Percentiles rank a stretch among this genome's conserved stretches.
phyloP scores from a whole-genome alignment of 208 protist species.

The Leishmania arabica region DNA sequence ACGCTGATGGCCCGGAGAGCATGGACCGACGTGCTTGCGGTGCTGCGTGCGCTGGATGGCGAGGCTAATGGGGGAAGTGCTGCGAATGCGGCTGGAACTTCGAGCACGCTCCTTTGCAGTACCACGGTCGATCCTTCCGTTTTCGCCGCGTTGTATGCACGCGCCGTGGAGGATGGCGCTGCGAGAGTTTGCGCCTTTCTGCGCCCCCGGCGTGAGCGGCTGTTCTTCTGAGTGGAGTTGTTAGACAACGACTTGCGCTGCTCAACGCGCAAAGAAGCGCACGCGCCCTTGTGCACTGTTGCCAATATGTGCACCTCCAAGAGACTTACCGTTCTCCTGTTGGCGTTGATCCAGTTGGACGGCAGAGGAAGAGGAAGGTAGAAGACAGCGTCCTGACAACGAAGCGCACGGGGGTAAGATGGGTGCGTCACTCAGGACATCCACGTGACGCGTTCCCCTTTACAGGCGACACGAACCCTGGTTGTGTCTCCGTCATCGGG shows the following conservation, averaged over 20 bases:
- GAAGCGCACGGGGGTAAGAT: not conserved
- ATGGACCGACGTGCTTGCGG: constrained; percentile 15
- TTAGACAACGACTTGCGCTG: not conserved
- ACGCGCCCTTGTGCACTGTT: not conserved
- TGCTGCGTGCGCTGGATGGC: constrained; percentile 21
- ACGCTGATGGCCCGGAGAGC: constrained; percentile 20
- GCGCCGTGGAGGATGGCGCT: constrained; percentile 58
- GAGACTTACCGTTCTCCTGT: not conserved
- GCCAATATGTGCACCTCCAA: not conserved
- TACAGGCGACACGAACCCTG: not conserved
- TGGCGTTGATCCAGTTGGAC: not conserved
- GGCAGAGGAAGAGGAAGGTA: not conserved
- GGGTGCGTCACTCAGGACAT: not conserved
- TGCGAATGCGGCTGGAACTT: not conserved
- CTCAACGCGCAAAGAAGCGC: not conserved
- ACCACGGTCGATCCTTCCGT: constrained; percentile 53
- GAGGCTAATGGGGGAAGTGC: not conserved
- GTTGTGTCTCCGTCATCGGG: not conserved
- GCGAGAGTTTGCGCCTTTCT: constrained; percentile 61
- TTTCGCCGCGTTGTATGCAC: constrained; percentile 56
- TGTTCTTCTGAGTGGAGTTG: constrained; percentile 64
- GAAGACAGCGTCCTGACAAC: not conserved
- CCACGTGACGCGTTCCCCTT: not conserved
- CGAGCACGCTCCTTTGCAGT: constrained; percentile 20
- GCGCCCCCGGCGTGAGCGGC: constrained; percentile 48